Base-by-base conservation (phyloP, 352 stramenopile species). In the Phytophthora palmivora region DNA sequence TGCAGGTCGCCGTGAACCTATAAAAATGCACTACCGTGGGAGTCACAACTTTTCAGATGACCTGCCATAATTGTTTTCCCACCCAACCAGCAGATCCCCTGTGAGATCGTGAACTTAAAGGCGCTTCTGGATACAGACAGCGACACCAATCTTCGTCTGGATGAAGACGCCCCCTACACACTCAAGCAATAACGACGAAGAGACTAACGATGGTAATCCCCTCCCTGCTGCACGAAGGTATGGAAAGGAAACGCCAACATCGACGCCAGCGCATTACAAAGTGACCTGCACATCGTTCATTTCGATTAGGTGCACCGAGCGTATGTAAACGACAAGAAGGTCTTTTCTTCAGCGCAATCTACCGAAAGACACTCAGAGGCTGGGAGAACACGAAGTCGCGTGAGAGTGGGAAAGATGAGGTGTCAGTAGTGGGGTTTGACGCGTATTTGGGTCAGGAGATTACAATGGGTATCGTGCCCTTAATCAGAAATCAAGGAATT, bases 401-500 rank as follows among this genome's bases (percentile, higher is more conserved):
- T 22, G 11, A 34, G 15, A 11, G 12, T 14, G 49, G 22, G 21
- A 38, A 43, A 3, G 6, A n/a, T 6, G 12, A 45, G 16, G 19
- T 39, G 5, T 44, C 42, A 0, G 22, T 18, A 0, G 7, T 33
- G 9, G 43, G 49, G 16, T 34, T 54, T 42, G 54, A 62, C 12
- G 43, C 54, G 14, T 62, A 42, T 30, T 15, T 62, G 0, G 54
- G 54, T 9, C 11, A 54, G 0, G 54, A 48, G 24, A 55, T 62
- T 14, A 44, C 54, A 5, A 62, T 48, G 32, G 18, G 43, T 6
- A 47, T 62, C 6, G 7, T 22, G 0, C 43, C 54, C 1, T 8
- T 62, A 6, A 62, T n/a, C 43, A 6, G 41, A 58, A 9, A 48
- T 58, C 15, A 42, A 33, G 18, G 34, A 49, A 3, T 43, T 62